phyloP scores from a whole-genome alignment of 1,139 yeast species.

The Pichia sp. region DNA sequence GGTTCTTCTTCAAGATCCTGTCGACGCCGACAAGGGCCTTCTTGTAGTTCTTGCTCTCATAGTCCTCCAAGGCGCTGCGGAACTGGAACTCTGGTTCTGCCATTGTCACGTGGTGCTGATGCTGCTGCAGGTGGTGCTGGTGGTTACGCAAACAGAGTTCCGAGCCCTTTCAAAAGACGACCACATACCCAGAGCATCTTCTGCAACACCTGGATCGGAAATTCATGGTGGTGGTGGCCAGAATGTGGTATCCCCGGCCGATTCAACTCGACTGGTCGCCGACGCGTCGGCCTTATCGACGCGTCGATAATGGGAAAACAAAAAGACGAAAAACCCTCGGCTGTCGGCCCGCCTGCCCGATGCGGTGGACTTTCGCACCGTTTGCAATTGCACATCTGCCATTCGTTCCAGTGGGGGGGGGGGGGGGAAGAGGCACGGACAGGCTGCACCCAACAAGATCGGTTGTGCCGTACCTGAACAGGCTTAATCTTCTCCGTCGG shows the following conservation, averaged over 20 bases:
- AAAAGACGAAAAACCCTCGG: background rate
- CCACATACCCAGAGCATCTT: no score
- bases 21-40: slow-evolving; percentile 79
- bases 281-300: background rate
- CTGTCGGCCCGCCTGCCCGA: background rate
- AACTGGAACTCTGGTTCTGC: slow-evolving; percentile 34
- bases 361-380: background rate
- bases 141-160: no score
- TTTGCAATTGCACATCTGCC: no score
- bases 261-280: background rate
- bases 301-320: background rate
- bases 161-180: no score
- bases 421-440: no score
- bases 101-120: background rate
- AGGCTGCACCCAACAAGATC: background rate
- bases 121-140: no score
- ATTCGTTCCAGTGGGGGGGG: no score
- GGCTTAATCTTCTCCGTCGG: background rate
- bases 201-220: no score
- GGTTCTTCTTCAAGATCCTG: slow-evolving; percentile 67
- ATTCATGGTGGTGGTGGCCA: no score
- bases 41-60: slow-evolving; percentile 82
- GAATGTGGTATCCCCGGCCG: no score
- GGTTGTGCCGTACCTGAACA: background rate
- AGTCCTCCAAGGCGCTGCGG: slow-evolving; percentile 75